Evolutionary conservation across 116 monocot species (phyloP), one percentile per base, ranked within the genome.

Genomic region (Phalaenopsis hybrid): DNA sequence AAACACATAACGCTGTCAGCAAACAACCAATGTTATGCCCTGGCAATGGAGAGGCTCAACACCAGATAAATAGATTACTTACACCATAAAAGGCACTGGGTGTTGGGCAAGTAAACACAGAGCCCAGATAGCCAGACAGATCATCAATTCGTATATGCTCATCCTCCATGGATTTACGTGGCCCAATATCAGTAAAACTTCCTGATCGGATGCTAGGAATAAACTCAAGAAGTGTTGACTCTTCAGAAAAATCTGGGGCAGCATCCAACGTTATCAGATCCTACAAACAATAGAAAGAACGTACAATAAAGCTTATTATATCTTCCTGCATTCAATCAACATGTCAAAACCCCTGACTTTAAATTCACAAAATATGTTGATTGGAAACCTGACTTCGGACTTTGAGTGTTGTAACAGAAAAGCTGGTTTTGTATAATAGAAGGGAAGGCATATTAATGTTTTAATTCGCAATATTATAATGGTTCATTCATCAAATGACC

Each of bases 71-170:
- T 72, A 72, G 37, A 72, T 41, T 72, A 41, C 13, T 72, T 83
- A 83, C 83, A 74, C 83, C 83, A 46, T 83, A 83, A 75, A 84
- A 84, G 58, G 84, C 84, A 84, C 84, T 84, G 0, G 84, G 84
- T 74, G 84, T 31, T 25, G 84, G 84, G 59, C 79, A 84, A 59
- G 44, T 79, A 20, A 79, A 15, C 44, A 59, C 33, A 61, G 84
- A 79, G 31, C 84, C 84, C 57, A 84, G 57, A 67, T 84, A 74
- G 21, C 79, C 45, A 37, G 80, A 67, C n/a, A 80, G 76, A 84
- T 94, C 84, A 80, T 94, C 94, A 9, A 94, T 87, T 50, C 90
- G 58, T 59, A 94, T 91, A 79, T 94, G 91, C 55, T 91, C 88
- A 77, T 94, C 94, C 75, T 94, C 91, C 94, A 94, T 94, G 88